A percentile compares a stretch with the other conserved stretches of the same genome.
Conservation (phyloP, 108 stramenopile species). For the Nitzschia palea region DNA sequence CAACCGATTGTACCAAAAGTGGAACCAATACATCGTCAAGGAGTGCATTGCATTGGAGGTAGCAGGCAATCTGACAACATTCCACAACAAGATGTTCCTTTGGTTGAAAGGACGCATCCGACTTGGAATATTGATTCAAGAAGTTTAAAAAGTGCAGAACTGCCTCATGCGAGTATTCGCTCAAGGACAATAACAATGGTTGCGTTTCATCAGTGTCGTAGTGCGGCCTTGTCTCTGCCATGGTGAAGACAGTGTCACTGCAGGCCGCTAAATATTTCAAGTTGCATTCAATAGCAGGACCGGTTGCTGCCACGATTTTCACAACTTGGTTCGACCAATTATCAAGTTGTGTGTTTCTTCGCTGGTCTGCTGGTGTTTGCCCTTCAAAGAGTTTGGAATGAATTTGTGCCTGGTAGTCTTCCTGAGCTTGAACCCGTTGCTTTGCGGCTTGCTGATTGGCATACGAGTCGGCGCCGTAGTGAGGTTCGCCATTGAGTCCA, state of each 20-base stretch:
- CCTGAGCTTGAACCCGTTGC: slow-evolving; percentile 10
- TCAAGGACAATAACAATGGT: slow-evolving; percentile 11
- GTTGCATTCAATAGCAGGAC: background rate
- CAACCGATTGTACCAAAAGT: slow-evolving; percentile 50
- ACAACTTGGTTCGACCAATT: slow-evolving; percentile 14
- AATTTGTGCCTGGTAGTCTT: slow-evolving; percentile 18
- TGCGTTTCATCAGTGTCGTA: background rate
- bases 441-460: background rate
- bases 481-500: slow-evolving; percentile 18
- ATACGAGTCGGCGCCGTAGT: slow-evolving; percentile 1
- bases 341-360: background rate
- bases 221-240: slow-evolving; percentile 11
- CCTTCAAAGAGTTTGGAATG: slow-evolving; percentile 24
- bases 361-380: background rate
- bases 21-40: slow-evolving; percentile 37
- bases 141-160: slow-evolving; percentile 10
- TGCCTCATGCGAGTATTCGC: slow-evolving; percentile 16
- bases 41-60: slow-evolving; percentile 55
- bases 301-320: background rate
- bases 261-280: slow-evolving; percentile 11
- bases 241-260: slow-evolving; percentile 32
- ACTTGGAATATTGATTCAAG: background rate
- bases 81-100: slow-evolving; percentile 44
- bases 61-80: slow-evolving; percentile 70
- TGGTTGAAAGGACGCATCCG: background rate